Evolutionary conservation across 257 asterid genomes (phyloP), one percentile per base, ranked within the genome.

Genomic region (Apocynum venetum): DNA sequence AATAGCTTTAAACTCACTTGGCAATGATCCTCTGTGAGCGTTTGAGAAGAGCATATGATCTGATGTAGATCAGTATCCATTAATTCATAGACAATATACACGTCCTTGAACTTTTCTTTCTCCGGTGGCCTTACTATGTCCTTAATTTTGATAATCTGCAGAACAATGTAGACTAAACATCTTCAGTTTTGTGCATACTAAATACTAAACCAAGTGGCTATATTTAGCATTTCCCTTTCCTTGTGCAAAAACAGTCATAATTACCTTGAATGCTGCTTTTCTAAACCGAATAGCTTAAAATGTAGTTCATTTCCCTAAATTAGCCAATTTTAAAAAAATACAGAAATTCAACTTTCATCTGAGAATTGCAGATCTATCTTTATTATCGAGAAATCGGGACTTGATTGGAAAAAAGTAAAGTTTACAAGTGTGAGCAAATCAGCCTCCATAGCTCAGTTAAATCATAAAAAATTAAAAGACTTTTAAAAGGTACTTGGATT

Each of bases 51-150:
- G 78, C 90, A 81, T 81, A 94, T 91, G 49, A 94, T 92, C 89
- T 94, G 97, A 77, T 92, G 96, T 76, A 94, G 85, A 85, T 93
- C 98, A 31, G 98, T 93, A 82, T 91, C 98, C 98, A 91, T 90
- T 17, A 93, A 79, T 77, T 94, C 97, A 76, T 89, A 90, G 19
- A 89, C 96, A 66, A 91, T 87, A 77, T 93, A 93, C 72, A 93
- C 98, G 59, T 94, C 98, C 46, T 82, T 86, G 61, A 89, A 94
- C 44, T 84, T 93, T 77, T 81, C 88, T 73, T 80, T 89, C 20
- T 88, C 91, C 1, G 90, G 90, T n/a, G 97, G 98, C 76, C 82
- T 77, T 38, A 92, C 81, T 38, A 94, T 87, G 75, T 94, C 98
- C 89, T 87, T 94, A 79, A 92, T 92, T 68, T 85, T 92, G 78